Base-by-base conservation (phyloP, 148 eudicot species). In the Silene conica region DNA sequence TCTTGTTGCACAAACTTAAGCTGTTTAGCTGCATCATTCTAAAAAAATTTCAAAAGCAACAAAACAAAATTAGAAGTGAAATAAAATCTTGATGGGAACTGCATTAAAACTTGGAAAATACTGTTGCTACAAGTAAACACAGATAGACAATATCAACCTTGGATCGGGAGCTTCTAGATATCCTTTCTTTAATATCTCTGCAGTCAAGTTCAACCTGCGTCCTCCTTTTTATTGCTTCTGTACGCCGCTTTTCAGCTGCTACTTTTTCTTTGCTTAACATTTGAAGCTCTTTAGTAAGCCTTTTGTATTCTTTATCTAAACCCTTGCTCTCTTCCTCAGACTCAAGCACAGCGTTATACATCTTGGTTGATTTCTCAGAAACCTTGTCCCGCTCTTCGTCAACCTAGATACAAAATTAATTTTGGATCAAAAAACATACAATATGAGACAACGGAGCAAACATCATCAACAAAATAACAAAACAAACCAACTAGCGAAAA, bases 161-260 rank as follows among this genome's bases (percentile, higher is more conserved):
- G 54, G 91, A 83, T 73, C 80, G 86, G 48, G 56, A 75, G 79
- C 87, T 85, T 65, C 80, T 86, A 8, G 85, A 80, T 58, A 96
- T 85, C 83, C 82, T 90, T 70, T 90, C 99, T 70, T 82, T 83
- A 68, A 92, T 81, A 74, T 96, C 99, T 86, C 81, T 83, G 77
- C 76, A 83, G 77, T 96, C 99, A 85, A 90, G 96, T 84, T 92
- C 99, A 70, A 92, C 81, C 70, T 92, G 84, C 73, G 95, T 88
- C 74, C 80, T 90, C 80, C 74, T 92, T 74, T 86, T 82, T 60
- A 96, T 92, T 19, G 92, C 96, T 70, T 80, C 87, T 76, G 82
- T 82, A 70, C 88, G 83, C 62, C 82, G 90, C 69, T 89, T 85
- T 87, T 92, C 96, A 64, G 83, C 73, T 55, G 83, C 84, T 63